These are phyloP conservation scores for Cocos nucifera DNA, from an alignment of 176 grass and related monocot genomes.

Conservation along the genomic window DNA sequence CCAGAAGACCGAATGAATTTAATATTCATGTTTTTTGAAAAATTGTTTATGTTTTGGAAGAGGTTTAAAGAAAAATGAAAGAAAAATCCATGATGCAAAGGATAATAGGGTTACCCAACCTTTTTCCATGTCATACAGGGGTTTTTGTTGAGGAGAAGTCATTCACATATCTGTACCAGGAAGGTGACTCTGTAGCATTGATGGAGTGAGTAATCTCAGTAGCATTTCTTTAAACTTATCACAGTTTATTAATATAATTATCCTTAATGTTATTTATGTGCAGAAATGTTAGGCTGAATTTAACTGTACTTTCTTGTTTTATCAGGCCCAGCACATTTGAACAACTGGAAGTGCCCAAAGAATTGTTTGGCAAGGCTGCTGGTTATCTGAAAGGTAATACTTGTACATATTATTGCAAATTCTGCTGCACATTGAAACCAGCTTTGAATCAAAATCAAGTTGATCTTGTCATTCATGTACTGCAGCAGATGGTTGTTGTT, in stretches of 20 bases:
- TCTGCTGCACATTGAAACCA: no score
- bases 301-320: slow-evolving; percentile 7
- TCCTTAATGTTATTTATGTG: no score
- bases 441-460: no score
- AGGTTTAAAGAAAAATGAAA: no score
- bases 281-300: neutral
- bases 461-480: no score
- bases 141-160: slow-evolving; percentile 95
- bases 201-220: slow-evolving; percentile 66
- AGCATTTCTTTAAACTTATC: neutral
- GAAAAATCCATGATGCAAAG: no score
- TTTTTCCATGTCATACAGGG: slow-evolving; percentile 33
- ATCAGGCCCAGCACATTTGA: slow-evolving; percentile 80
- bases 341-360: slow-evolving; percentile 84
- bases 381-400: slow-evolving; percentile 69
- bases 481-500: no score
- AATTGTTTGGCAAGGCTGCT: slow-evolving; percentile 79
- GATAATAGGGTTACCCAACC: neutral
- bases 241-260: no score
- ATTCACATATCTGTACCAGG: slow-evolving; percentile 88
- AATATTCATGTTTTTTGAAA: no score
- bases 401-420: no score
- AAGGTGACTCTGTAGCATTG: slow-evolving; percentile 60
- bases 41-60: no score
- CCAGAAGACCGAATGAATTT: no score